Percentiles rank a stretch among this genome's conserved stretches.
These are phyloP conservation scores for Trichoderma sp. DNA, from an alignment of 2,329 filamentous ascomycete species.

Conservation along the genomic window DNA sequence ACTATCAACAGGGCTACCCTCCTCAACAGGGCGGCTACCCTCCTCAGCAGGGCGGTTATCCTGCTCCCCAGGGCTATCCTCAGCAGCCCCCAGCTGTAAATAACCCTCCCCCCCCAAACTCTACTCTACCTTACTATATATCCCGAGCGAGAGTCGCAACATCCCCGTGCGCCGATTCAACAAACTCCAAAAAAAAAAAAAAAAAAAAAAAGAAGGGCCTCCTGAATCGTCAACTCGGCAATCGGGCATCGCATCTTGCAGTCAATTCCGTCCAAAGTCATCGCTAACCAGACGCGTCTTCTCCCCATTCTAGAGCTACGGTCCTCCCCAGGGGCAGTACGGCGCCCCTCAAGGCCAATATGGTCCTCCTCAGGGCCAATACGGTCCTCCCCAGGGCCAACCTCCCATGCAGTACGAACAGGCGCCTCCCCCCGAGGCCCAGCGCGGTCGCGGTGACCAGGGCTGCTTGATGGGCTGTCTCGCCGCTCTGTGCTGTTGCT, in stretches of 20 bases:
- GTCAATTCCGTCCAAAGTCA: neutral
- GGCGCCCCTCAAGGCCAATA: constrained; percentile 33
- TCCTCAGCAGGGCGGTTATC: constrained; percentile 30
- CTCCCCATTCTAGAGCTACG: constrained; percentile 29
- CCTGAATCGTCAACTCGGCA: neutral
- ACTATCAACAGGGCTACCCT: constrained; percentile 34
- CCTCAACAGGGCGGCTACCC: constrained; percentile 26
- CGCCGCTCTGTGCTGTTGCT: constrained; percentile 50
- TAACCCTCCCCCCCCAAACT: neutral
- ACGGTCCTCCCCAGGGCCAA: constrained; percentile 34
- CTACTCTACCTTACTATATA: neutral
- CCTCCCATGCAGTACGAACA: constrained; percentile 46
- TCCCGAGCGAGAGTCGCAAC: no score
- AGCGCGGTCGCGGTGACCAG: constrained; percentile 34
- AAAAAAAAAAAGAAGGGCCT: no score
- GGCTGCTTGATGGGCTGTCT: constrained; percentile 47
- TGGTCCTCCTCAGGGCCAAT: constrained; percentile 34
- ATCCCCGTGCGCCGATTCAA: neutral
- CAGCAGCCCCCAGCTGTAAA: constrained; percentile 42
- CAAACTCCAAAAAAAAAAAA: neutral
- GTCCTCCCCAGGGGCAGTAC: constrained; percentile 33
- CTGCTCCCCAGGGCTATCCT: constrained; percentile 30
- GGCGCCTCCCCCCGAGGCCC: constrained; percentile 29
- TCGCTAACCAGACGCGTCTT: constrained; percentile 11
- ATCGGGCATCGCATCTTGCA: neutral